These are phyloP conservation scores for Gamsiella multidivaricata DNA, from an alignment of 192 early-diverging fungal genomes.

Conservation along the genomic window DNA sequence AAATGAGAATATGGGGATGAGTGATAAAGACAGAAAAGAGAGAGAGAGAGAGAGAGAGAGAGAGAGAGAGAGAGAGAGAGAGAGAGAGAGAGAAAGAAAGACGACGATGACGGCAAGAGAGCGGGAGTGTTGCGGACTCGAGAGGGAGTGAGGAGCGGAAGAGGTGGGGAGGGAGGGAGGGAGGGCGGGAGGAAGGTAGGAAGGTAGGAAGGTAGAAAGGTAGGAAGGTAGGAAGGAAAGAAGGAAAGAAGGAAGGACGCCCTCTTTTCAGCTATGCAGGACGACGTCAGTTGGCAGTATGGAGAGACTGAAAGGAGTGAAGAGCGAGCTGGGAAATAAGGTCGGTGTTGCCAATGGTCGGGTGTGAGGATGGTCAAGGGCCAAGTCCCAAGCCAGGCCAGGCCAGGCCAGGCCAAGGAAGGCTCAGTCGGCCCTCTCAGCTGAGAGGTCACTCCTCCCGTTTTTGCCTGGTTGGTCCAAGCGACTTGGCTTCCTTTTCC, in stretches of 20 bases:
- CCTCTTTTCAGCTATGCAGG: too few species aligned
- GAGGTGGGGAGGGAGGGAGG: not conserved
- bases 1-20: not conserved
- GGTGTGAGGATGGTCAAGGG: too few species aligned
- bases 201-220: not conserved
- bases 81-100: constrained; percentile 8
- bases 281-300: too few species aligned
- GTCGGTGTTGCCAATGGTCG: too few species aligned
- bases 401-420: too few species aligned
- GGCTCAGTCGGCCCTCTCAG: too few species aligned
- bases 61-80: not conserved
- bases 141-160: not conserved
- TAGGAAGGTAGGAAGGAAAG: not conserved
- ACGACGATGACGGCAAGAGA: not conserved
- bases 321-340: too few species aligned
- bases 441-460: too few species aligned
- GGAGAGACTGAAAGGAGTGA: not conserved
- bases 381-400: too few species aligned
- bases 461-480: too few species aligned
- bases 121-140: too few species aligned
- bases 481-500: too few species aligned
- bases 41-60: not conserved
- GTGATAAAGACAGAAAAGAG: not conserved
- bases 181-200: constrained; percentile 1
- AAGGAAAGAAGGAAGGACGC: not conserved